Percentiles rank a stretch among this genome's conserved stretches.
Evolutionary conservation across 1,139 yeast species (phyloP).

Genomic region (Pichia inconspicua): DNA sequence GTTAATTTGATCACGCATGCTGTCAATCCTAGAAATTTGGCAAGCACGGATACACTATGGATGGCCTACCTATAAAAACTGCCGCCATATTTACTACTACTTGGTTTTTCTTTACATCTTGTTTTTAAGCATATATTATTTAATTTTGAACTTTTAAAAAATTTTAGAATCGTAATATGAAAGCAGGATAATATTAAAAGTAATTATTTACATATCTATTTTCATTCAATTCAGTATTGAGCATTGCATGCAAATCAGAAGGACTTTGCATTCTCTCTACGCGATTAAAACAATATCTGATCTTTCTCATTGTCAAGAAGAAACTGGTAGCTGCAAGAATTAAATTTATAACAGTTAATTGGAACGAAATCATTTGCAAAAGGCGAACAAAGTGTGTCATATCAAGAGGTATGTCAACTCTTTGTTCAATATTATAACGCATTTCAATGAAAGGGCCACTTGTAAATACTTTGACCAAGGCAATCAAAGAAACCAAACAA

Average conservation of each 20-base stretch:
- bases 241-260: slow-evolving; percentile 7
- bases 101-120: neutral
- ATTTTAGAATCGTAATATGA: neutral
- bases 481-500: slow-evolving; percentile 17
- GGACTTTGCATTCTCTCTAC: slow-evolving; percentile 16
- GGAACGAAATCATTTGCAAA: slow-evolving; percentile 15
- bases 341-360: slow-evolving; percentile 14
- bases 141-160: neutral
- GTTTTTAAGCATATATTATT: neutral
- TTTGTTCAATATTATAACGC: neutral
- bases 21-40: slow-evolving; percentile 89
- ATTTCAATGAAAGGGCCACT: slow-evolving; percentile 8
- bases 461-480: slow-evolving; percentile 15
- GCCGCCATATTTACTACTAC: neutral
- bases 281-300: slow-evolving; percentile 19
- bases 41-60: slow-evolving; percentile 89
- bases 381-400: slow-evolving; percentile 15
- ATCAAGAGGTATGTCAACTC: slow-evolving; percentile 12
- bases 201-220: neutral
- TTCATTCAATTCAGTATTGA: neutral
- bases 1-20: slow-evolving; percentile 91
- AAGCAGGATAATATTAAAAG: neutral
- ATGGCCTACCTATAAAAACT: slow-evolving; percentile 72
- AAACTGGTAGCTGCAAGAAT: slow-evolving; percentile 19
- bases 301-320: slow-evolving; percentile 18